Conservation (phyloP, 2,329 filamentous ascomycete species). For the Fusarium gaditjirri region DNA sequence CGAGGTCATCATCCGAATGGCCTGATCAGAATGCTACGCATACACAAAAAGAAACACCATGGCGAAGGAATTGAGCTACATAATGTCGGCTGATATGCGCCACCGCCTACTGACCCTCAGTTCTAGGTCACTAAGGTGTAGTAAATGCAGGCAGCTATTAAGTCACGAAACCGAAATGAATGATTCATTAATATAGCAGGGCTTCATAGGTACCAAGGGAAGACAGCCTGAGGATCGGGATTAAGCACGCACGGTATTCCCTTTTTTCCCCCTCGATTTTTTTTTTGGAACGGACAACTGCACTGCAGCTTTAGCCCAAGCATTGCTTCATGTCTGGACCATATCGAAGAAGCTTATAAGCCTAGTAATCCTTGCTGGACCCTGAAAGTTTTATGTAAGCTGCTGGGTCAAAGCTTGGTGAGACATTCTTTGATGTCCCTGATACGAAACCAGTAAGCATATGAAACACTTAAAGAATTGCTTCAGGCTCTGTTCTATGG, state of each 20-base stretch:
- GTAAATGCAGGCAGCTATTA: not conserved
- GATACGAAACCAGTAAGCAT: not conserved
- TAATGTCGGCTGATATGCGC: not conserved
- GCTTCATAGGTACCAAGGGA: not conserved
- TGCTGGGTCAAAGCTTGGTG: not conserved
- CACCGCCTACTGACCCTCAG: not conserved
- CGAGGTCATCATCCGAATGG: not conserved
- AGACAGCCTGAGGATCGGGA: not conserved
- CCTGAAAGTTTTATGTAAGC: constrained; percentile 13
- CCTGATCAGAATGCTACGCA: not conserved
- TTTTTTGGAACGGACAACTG: not conserved
- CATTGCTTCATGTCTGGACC: not conserved
- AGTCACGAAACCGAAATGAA: not conserved
- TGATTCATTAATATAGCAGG: not conserved
- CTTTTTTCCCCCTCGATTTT: not conserved
- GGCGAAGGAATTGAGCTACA: not conserved
- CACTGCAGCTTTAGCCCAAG: not conserved
- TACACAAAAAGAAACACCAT: not conserved
- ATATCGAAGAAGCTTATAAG: not conserved
- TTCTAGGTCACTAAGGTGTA: not conserved
- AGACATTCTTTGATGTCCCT: not conserved
- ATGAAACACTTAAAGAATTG: not conserved
- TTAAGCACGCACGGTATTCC: too few relatives aligned
- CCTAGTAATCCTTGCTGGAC: not conserved
- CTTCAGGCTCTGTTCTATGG: not conserved